Base-by-base conservation (phyloP, 805 yeast species). In the Kuraishia borneana region DNA sequence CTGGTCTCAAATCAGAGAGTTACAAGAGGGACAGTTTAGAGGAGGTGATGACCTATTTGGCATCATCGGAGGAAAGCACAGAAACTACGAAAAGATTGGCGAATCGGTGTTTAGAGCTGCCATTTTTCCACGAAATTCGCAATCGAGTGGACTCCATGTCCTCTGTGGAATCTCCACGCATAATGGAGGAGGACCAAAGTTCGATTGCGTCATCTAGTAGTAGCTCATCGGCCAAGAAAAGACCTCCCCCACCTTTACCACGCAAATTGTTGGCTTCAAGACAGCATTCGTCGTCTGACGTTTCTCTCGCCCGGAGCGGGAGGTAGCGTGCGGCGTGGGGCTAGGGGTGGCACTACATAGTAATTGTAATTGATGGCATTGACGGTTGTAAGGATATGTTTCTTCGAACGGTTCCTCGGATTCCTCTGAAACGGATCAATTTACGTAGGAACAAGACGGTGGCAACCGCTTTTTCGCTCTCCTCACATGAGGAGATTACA, bases 21-120 rank as follows among this genome's bases (percentile, higher is more conserved):
- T 83, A 85, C 53, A 79, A 83, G 45, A 61, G 58, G 14, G 63
- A 59, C 1, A 79, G 73, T 34, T 46, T 88, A 5, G 42, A 54
- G 5, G 65, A 67, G 5, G 54, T 79, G 6, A 56, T 85, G 30
- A 50, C 58, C 7, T 67, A 70, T 44, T 56, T 83, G 8, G 52
- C 50, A 5, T 54, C 51, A 29, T 54, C 58, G 13, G 66, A 64
- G 42, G 51, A 50, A 21, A 48, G 54, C 4, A 39, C 58, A 2
- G 54, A 53, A 6, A 56, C 61, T 0, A 68, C 73, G 1, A 60
- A 61, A 32, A 50, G 61, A 26, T 42, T 70, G 30, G 63, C 76
- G 1, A 41, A 44, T 18, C 55, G 59, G 39, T 60, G 68, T 39
- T 38, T 63, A 12, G 39, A 42, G 2, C 36, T 51, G 25, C 43